Base-by-base conservation (phyloP, 2,329 filamentous ascomycete species). In the Colletotrichum sp. region DNA sequence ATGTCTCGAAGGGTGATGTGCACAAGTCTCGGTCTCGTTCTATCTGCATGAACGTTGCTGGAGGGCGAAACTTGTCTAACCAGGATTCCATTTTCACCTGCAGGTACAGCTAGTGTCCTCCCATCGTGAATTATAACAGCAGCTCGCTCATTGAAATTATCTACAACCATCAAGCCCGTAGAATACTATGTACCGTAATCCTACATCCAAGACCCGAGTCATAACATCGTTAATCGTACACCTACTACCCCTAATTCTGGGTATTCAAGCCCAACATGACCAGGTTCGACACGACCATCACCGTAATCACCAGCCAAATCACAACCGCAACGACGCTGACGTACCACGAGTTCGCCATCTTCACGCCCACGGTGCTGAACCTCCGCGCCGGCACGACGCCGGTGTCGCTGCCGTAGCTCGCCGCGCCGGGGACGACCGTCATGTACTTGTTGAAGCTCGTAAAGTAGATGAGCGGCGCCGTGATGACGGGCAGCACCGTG, bases 401-500 rank as follows among this genome's bases (percentile, higher is more conserved):
- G 8, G 74, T 74, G 10, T 76, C 71, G 14, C 16, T 43, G 12
- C 71, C 59, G 59, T 76, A 74, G 65, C 70, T 76, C 28, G 70
- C 74, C 7, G 74, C 70, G 10, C 74, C 74, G 5, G 74, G 74
- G 12, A 76, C 74, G 24, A 76, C 74, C 10, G 74, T 76, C 95
- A 98, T 98, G 84, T 94, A 97, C 81, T 92, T 92, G 79, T 92
- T 91, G 61, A 93, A 89, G 79, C 94, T 95, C 1, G 95, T 98
- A 81, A 98, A 98, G 85, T 94, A 98, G 71, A 98, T 93, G 28
- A 98, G 86, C 3, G 95, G 95, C 2, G 95, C 94, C 2, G 91
- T 92, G 36, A 96, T 92, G 81, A 98, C 95, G 0, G 95, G 95
- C 68, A 98, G 83, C 24, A 96, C 94, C 10, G 96, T 90, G 80